Base-by-base conservation (phyloP, 352 stramenopile species). In the Globisporangium camurandrum region DNA sequence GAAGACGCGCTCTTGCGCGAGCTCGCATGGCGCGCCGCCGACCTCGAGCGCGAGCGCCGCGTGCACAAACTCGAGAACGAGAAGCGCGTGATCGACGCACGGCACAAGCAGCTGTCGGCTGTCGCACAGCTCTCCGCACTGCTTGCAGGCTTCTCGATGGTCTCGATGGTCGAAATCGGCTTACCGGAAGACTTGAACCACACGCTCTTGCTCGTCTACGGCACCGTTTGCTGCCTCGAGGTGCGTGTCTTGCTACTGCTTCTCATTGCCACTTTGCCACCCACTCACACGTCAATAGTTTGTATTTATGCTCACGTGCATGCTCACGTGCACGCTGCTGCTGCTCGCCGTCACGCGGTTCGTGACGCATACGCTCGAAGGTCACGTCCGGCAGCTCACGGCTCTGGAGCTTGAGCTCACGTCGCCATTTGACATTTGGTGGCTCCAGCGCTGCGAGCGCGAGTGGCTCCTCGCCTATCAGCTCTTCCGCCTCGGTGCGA, bases 311-410 rank as follows among this genome's bases (percentile, higher is more conserved):
- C 51, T 91, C 36, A 41, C 88, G 22, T 81, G 71, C 51, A 83
- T 75, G 39, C 62, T 92, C 48, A 85, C 64, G 30, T 89, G 72
- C 52, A 88, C 66, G 37, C 46, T 89, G 42, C 57, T 92, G 45
- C 59, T 92, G 39, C 51, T 92, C 24, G 80, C 80, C 12, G 60
- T 92, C 23, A 92, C 80, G 51, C 65, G 80, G 7, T 93, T 74
- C 51, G 76, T 89, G 20, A 84, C 78, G 26, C 71, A 90, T 51
- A 85, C 74, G n/a, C 72, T 93, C 20, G 81, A 93, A 26, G 68
- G 67, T 2, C 65, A 89, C 48, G 71, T 93, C 27, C 64, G 57
- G 26, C 45, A 54, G 34, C 62, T 90, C 4, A 76, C 62, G 39
- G 53, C 73, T 26, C 43, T 66, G 0, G 73, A 88, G 44, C 64